phyloP scores from a whole-genome alignment of 768 basidiomycete species.

The Lactarius hatsudake region DNA sequence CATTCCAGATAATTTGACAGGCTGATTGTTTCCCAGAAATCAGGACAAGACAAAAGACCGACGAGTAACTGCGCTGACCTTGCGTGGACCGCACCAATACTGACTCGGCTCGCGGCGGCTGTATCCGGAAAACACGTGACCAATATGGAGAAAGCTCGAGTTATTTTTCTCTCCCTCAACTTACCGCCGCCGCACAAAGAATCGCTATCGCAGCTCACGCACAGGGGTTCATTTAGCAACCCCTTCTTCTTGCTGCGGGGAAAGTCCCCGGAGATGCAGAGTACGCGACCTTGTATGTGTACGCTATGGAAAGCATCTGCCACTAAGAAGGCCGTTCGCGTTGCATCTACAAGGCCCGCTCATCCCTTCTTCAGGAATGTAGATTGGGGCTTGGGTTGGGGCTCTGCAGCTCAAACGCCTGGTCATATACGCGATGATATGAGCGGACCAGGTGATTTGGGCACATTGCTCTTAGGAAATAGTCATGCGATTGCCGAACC shows the following conservation, averaged over 20 bases:
- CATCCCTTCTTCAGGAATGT: constrained; percentile 20
- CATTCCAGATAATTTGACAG: constrained; percentile 1
- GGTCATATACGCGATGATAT: constrained; percentile 67
- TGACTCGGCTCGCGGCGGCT: not conserved
- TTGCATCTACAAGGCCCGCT: constrained; percentile 36
- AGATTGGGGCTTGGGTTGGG: constrained; percentile 29
- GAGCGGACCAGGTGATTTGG: constrained; percentile 53
- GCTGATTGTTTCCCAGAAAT: not conserved
- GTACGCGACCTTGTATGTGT: constrained; percentile 45
- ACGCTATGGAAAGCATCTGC: constrained; percentile 66
- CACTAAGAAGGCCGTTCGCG: constrained; percentile 63
- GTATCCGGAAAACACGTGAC: constrained; percentile 21
- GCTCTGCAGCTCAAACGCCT: constrained; percentile 40
- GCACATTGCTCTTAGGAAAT: constrained; percentile 76
- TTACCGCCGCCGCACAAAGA: constrained; percentile 62
- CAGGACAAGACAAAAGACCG: not conserved
- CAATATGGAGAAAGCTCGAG: too few species aligned
- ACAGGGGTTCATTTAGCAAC: constrained; percentile 51
- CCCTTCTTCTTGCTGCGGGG: constrained; percentile 70
- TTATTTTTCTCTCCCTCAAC: constrained; percentile 31
- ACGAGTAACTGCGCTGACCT: not conserved
- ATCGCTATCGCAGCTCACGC: constrained; percentile 83
- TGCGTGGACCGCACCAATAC: not conserved
- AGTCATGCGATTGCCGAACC: constrained; percentile 79
- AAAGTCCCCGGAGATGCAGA: constrained; percentile 94